phyloP scores from a whole-genome alignment of 768 basidiomycete genomes.

The Kwoniella sp. region DNA sequence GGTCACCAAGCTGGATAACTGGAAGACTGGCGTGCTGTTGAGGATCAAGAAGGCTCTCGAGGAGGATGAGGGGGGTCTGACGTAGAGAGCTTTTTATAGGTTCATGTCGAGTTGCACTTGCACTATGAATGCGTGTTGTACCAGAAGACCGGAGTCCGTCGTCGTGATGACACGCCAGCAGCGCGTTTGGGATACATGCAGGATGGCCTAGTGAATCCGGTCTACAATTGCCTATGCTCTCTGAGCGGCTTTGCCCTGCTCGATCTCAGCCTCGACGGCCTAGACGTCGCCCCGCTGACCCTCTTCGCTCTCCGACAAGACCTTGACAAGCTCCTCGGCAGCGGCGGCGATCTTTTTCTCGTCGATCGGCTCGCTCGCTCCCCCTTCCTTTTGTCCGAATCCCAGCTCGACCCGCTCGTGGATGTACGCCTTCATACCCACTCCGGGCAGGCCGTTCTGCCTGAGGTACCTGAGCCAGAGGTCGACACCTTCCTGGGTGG shows the following conservation, averaged over 20 bases:
- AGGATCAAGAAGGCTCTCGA: constrained; percentile 80
- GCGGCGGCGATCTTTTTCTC: constrained; percentile 16
- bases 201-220: too few species aligned
- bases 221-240: too few species aligned
- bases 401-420: constrained; percentile 67
- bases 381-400: constrained; percentile 53
- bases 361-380: neutral
- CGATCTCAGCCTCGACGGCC: neutral
- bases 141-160: too few species aligned
- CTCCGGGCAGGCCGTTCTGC: constrained; percentile 71
- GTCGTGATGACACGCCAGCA: too few species aligned
- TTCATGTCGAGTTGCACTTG: neutral
- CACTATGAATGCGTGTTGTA: constrained; percentile 11
- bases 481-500: constrained; percentile 70
- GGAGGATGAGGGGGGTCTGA: constrained; percentile 55
- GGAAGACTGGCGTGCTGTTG: constrained; percentile 88
- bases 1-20: constrained; percentile 85
- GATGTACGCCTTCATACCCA: constrained; percentile 74
- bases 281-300: neutral
- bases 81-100: constrained; percentile 30
- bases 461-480: constrained; percentile 75
- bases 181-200: too few species aligned
- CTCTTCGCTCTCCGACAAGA: constrained; percentile 8
- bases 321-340: constrained; percentile 20
- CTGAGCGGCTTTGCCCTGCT: too few species aligned